Percentiles rank a stretch among this genome's conserved stretches.
These are phyloP conservation scores for Talaromyces nanjingensis DNA, from an alignment of 495 filamentous ascomycete genomes.

Conservation along the genomic window DNA sequence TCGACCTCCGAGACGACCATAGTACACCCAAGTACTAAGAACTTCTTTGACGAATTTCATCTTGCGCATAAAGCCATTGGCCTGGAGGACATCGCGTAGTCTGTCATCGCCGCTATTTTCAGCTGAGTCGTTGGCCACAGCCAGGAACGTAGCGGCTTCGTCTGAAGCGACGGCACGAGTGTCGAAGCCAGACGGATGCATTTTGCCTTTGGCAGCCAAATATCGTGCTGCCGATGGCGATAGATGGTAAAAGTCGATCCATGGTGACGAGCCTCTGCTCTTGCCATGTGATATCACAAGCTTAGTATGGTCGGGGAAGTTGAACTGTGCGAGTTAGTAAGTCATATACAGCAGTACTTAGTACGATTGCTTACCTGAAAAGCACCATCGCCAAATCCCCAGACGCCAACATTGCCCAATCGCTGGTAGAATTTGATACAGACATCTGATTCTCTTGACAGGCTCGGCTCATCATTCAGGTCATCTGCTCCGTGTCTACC, in stretches of 20 bases:
- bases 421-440: slow-evolving; percentile 86
- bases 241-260: slow-evolving; percentile 81
- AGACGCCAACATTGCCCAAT: slow-evolving; percentile 78
- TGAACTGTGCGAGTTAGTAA: slow-evolving; percentile 53
- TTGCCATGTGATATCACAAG: slow-evolving; percentile 70
- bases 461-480: slow-evolving; percentile 19
- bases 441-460: slow-evolving; percentile 31
- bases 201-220: slow-evolving; percentile 53
- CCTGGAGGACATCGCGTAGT: slow-evolving; percentile 56
- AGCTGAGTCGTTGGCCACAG: slow-evolving; percentile 47
- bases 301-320: slow-evolving; percentile 98
- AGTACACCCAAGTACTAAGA: slow-evolving; percentile 63
- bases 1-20: slow-evolving; percentile 59
- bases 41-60: slow-evolving; percentile 66
- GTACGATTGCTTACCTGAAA: slow-evolving; percentile 54
- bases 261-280: slow-evolving; percentile 44
- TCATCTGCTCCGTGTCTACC: slow-evolving; percentile 41
- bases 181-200: slow-evolving; percentile 45
- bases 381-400: slow-evolving; percentile 83
- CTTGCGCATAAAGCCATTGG: slow-evolving; percentile 76
- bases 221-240: slow-evolving; percentile 59
- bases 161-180: slow-evolving; percentile 51
- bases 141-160: slow-evolving; percentile 53
- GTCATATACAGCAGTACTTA: neutral
- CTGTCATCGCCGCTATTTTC: slow-evolving; percentile 46